Evolutionary conservation across 192 early-diverging fungal species (phyloP), one percentile per base, ranked within the genome.

Genomic region (Backusella psychrophila): DNA sequence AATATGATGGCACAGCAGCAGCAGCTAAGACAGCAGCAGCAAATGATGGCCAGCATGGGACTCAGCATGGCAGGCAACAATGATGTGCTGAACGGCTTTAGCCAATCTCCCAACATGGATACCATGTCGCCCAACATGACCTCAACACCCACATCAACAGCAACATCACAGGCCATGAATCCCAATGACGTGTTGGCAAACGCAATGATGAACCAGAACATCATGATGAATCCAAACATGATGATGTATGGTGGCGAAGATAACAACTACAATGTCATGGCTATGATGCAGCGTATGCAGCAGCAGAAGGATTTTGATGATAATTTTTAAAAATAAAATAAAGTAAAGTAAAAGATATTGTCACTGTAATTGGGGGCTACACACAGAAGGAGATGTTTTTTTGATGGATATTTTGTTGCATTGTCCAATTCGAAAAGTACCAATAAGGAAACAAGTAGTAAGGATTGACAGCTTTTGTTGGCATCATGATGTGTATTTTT

Each of bases 181-280:
- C 75, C 71, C 3, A 36, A 33, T 1, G 80, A 81, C 65, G 34
- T 81, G 7, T 74, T 81, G 46, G 67, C 46, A 12, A 73, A 69
- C 26, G 80, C 72, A 26, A 81, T 81, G 75, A 69, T 81, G 17
- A 75, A 81, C n/a, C 80, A 75, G 26, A 76, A 77, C 67, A 42
- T 81, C 3, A 67, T 81, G 75, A 69, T 67, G 29, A 77, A 77
- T 36, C 65, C 75, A 66, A 53, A 29, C 9, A 69, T 29, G 26
- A 71, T 77, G 52, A 73, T 73, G 34, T 71, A 72, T 66, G 76
- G 71, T 15, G 44, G 69, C 19, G 49, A 44, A 4, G 44, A 44
- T 42, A 77, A 72, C 46, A 66, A 71, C 15, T 29, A 78, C 9
- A 77, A 77, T 53, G 72, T 81, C 14, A 77, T 81, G 80, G 74